phyloP scores from a whole-genome alignment of 441 rosid genomes.

The Pelargonium citronellum region DNA sequence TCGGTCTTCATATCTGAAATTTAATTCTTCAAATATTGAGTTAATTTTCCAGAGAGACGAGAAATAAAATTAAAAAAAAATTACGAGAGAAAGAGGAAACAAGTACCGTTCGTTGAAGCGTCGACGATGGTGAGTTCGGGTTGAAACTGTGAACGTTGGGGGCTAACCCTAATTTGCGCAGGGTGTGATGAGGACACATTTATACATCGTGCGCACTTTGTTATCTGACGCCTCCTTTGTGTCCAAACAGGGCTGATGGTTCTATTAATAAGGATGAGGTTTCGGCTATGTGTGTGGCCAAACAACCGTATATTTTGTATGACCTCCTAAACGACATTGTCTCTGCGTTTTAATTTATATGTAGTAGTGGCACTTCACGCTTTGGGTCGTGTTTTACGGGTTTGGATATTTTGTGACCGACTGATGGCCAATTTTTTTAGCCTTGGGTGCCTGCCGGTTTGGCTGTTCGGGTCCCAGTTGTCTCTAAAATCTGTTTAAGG shows the following conservation, averaged over 20 bases:
- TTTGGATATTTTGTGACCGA: no score
- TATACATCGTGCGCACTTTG: slow-evolving; percentile 4
- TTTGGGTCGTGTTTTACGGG: no score
- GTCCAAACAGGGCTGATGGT: not conserved
- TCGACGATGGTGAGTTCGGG: slow-evolving; percentile 7
- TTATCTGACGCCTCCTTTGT: slow-evolving; percentile 11
- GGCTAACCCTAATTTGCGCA: slow-evolving; percentile 11
- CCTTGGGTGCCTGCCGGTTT: no score
- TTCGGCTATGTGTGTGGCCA: slow-evolving; percentile 3
- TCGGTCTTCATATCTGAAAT: not conserved
- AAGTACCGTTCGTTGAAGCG: slow-evolving; percentile 5
- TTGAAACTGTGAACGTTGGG: not conserved
- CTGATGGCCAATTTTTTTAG: no score
- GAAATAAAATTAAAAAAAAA: not conserved
- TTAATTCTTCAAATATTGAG: not conserved
- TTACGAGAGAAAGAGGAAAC: not conserved
- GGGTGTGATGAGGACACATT: slow-evolving; percentile 4
- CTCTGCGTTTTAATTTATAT: no score
- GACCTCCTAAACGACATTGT: no score
- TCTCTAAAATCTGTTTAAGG: no score
- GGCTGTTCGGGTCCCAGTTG: no score
- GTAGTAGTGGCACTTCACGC: no score
- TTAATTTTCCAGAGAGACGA: not conserved
- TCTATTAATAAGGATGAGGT: not conserved
- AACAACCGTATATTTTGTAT: not conserved